Base-by-base conservation (phyloP, 108 stramenopile species). In the Fragilaria crotonensis region DNA sequence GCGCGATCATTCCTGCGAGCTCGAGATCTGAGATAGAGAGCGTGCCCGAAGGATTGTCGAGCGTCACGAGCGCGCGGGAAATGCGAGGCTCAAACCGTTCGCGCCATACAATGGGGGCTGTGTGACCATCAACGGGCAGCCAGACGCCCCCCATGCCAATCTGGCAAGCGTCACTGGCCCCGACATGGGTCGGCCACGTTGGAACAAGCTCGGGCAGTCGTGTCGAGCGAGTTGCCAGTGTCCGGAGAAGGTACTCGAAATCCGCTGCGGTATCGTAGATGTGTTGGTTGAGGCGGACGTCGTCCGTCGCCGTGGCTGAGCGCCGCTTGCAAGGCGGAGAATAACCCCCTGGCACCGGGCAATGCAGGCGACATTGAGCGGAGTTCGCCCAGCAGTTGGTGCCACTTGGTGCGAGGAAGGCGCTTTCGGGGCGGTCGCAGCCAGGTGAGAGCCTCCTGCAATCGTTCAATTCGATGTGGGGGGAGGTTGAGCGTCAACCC, bases 261-360 rank as follows among this genome's bases (percentile, higher is more conserved):
- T n/a, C n/a, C n/a, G n/a, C n/a, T n/a, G n/a, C n/a, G n/a, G n/a
- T n/a, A n/a, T n/a, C n/a, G n/a, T n/a, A 1, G 11, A 1, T 2
- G 67, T 45, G 55, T 57, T 54, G 25, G 19, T 25, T n/a, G n/a
- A n/a, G n/a, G 32, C 65, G 63, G 0, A 59, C 31, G 9, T 22
- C 20, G 7, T 20, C 14, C 0, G 45, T 54, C 11, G n/a, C n/a
- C n/a, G n/a, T n/a, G n/a, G n/a, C n/a, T n/a, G n/a, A n/a, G n/a
- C 70, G 72, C 0, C 71, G 63, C 0, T 73, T 18, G 5, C 73
- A 4, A n/a, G n/a, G n/a, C n/a, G n/a, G n/a, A n/a, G n/a, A n/a
- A n/a, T n/a, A n/a, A n/a, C n/a, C n/a, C n/a, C n/a, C n/a, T n/a
- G n/a, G n/a, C n/a, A n/a, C n/a, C n/a, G n/a, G n/a, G n/a, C n/a